Percentiles rank a stretch among this genome's conserved stretches.
Conservation (phyloP, 2,329 filamentous ascomycete species). For the Alternaria sp. region DNA sequence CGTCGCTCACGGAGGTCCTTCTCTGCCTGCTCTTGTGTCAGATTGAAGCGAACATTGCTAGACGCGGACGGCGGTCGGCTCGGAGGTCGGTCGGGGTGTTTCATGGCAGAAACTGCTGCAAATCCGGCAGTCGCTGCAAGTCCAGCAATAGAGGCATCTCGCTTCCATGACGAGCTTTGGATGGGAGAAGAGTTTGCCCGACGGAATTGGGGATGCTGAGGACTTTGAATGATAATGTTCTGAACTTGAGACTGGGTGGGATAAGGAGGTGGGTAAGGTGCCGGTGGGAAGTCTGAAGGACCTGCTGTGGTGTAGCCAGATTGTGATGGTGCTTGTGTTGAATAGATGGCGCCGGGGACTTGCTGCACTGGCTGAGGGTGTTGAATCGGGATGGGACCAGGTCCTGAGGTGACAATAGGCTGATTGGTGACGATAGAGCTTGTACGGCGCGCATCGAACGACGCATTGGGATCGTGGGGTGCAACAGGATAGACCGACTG, state of each 20-base stretch:
- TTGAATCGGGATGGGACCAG: conserved; percentile 71
- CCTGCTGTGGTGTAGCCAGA: conserved; percentile 50
- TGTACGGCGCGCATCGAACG: conserved; percentile 63
- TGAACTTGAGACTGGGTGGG: conserved; percentile 26
- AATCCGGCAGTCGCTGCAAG: conserved; percentile 52
- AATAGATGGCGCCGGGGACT: conserved; percentile 72
- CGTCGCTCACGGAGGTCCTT: conserved; percentile 53
- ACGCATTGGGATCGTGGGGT: conserved; percentile 65
- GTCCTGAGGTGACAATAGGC: conserved; percentile 40
- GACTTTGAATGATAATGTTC: conserved; percentile 29
- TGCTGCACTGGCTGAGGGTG: conserved; percentile 82
- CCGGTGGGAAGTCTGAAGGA: conserved; percentile 49
- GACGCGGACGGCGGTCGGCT: conserved; percentile 38
- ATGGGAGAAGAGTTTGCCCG: conserved; percentile 58
- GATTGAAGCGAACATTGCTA: conserved; percentile 62
- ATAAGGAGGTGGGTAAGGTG: conserved; percentile 25
- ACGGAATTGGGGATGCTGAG: conserved; percentile 36
- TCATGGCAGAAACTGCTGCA: conserved; percentile 47
- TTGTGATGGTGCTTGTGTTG: conserved; percentile 50
- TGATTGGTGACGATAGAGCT: conserved; percentile 56
- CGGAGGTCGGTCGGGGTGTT: conserved; percentile 8
- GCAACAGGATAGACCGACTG: conserved; percentile 71
- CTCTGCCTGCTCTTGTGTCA: conserved; percentile 63
- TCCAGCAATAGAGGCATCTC: conserved; percentile 54
- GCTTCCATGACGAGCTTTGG: conserved; percentile 46